These are phyloP conservation scores for Fusarium oxysporum DNA, from an alignment of 2,329 filamentous ascomycete species.

Conservation along the genomic window DNA sequence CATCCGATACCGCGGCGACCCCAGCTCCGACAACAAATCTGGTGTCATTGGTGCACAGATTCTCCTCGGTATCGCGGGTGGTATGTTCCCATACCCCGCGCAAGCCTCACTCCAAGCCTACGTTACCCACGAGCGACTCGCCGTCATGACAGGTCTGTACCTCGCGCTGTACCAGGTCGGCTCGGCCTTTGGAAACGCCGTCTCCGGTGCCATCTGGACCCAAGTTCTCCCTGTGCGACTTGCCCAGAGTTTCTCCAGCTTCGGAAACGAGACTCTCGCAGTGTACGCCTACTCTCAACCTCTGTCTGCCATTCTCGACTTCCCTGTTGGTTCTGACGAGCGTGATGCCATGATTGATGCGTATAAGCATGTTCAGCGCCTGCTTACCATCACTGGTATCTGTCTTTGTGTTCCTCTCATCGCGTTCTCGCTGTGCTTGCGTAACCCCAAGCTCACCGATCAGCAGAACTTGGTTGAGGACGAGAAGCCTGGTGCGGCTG, in stretches of 20 bases:
- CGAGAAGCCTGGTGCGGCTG: conserved; percentile 34
- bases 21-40: conserved; percentile 55
- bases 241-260: conserved; percentile 47
- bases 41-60: conserved; percentile 73
- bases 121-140: conserved; percentile 64
- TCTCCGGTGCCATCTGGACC: conserved; percentile 72
- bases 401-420: conserved; percentile 62
- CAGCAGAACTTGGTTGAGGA: conserved; percentile 57
- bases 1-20: conserved; percentile 70
- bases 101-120: conserved; percentile 58
- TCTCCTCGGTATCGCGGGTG: conserved; percentile 71
- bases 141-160: conserved; percentile 72
- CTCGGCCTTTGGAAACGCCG: conserved; percentile 68
- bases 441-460: conserved; percentile 60
- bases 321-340: conserved; percentile 57
- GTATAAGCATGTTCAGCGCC: conserved; percentile 60
- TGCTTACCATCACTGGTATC: conserved; percentile 62
- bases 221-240: conserved; percentile 65
- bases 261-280: conserved; percentile 54
- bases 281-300: conserved; percentile 52
- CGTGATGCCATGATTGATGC: conserved; percentile 56
- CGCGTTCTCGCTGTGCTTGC: conserved; percentile 54
- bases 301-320: conserved; percentile 49
- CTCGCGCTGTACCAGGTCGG: conserved; percentile 73
- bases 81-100: conserved; percentile 67